These are phyloP conservation scores for Sporothrix dimorphospora DNA, from an alignment of 2,329 filamentous ascomycete species.

Conservation along the genomic window DNA sequence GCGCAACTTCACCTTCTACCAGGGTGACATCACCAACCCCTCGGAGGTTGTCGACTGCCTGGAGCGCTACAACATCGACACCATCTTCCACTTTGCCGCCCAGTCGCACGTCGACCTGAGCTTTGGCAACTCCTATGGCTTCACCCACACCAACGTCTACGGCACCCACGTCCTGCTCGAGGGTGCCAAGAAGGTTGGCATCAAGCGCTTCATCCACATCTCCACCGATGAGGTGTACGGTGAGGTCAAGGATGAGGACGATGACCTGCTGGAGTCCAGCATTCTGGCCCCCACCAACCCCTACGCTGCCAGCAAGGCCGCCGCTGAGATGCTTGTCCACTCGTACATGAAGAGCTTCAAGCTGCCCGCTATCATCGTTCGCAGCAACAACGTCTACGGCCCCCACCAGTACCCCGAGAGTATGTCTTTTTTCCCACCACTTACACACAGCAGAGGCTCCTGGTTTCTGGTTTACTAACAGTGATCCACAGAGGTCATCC, in stretches of 20 bases:
- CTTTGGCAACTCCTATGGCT: conserved; percentile 80
- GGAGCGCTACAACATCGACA: conserved; percentile 73
- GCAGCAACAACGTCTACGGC: conserved; percentile 84
- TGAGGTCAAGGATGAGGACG: conserved; percentile 72
- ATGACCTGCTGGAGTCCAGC: conserved; percentile 72
- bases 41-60: conserved; percentile 71
- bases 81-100: conserved; percentile 83
- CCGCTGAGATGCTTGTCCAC: conserved; percentile 83
- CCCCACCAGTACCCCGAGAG: conserved; percentile 84
- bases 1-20: conserved; percentile 77
- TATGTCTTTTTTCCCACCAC: conserved; percentile 42
- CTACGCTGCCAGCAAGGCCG: conserved; percentile 79
- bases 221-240: conserved; percentile 87
- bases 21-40: conserved; percentile 76
- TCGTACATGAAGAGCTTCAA: conserved; percentile 86
- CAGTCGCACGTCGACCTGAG: conserved; percentile 82
- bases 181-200: conserved; percentile 70
- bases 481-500: conserved; percentile 69
- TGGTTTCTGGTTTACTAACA: conserved; percentile 16
- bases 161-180: conserved; percentile 84
- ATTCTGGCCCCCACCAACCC: conserved; percentile 80
- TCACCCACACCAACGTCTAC: conserved; percentile 80
- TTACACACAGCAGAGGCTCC: neutral
- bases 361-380: conserved; percentile 76
- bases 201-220: conserved; percentile 78